A percentile compares a stretch with the other conserved stretches of the same genome.
phyloP scores from a whole-genome alignment of 2,329 filamentous ascomycete genomes.

The Ustulina deusta region DNA sequence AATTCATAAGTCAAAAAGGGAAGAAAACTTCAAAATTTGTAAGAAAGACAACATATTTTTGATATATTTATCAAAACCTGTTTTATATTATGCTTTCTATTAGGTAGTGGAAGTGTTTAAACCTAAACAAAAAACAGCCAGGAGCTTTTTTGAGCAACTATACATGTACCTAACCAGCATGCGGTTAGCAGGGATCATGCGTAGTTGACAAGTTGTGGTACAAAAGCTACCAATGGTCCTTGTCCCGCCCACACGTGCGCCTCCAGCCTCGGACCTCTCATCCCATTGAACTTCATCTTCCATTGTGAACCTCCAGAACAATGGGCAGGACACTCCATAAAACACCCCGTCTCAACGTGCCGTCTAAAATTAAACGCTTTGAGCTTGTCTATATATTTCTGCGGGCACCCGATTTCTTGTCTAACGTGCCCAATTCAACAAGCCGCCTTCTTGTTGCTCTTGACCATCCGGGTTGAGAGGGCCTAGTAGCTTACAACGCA shows the following conservation, averaged over 20 bases:
- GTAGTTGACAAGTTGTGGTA: neutral
- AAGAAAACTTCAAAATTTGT: too few species aligned
- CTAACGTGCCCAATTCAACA: constrained; percentile 8
- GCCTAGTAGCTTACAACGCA: neutral
- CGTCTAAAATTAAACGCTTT: constrained; percentile 27
- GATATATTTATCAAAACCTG: too few species aligned
- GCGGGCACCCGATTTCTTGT: neutral
- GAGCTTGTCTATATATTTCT: neutral
- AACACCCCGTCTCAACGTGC: constrained; percentile 28
- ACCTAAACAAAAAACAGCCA: too few species aligned
- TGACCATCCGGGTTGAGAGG: constrained; percentile 44
- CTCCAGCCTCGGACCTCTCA: constrained; percentile 40
- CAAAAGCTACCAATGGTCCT: constrained; percentile 15
- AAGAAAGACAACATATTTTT: too few species aligned
- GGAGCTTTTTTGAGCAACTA: too few species aligned
- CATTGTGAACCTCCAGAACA: constrained; percentile 39
- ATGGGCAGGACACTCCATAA: constrained; percentile 40
- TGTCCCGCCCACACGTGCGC: constrained; percentile 36
- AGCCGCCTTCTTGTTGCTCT: constrained; percentile 21
- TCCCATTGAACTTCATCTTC: constrained; percentile 42
- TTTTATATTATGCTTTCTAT: too few species aligned
- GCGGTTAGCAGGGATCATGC: constrained; percentile 6
- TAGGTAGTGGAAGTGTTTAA: too few species aligned
- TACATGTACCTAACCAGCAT: neutral
- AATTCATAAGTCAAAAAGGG: too few species aligned